These are phyloP conservation scores for Aspergillus haitiensis DNA, from an alignment of 495 filamentous ascomycete species.

Conservation along the genomic window DNA sequence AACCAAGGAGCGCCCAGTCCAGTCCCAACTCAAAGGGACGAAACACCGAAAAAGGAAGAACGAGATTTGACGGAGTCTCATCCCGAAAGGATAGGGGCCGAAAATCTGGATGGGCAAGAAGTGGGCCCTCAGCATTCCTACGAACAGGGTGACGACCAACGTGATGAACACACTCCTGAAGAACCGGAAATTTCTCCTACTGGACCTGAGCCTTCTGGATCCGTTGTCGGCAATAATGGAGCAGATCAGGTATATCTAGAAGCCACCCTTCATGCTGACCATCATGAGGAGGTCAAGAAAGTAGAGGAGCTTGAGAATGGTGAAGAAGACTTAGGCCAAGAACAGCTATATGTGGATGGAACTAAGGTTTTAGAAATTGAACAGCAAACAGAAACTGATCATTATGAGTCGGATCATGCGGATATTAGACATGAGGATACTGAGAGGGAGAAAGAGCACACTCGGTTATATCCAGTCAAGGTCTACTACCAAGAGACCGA, in stretches of 20 bases:
- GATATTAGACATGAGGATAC: constrained; percentile 6
- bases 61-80: constrained; percentile 11
- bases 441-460: constrained; percentile 9
- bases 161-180: constrained; percentile 17
- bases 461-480: constrained; percentile 50
- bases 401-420: constrained; percentile 18
- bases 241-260: constrained; percentile 21
- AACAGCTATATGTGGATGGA: constrained; percentile 10
- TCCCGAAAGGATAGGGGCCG: constrained; percentile 9
- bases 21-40: constrained; percentile 5
- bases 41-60: constrained; percentile 19
- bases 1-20: constrained; percentile 17
- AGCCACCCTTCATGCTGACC: neutral
- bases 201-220: constrained; percentile 13
- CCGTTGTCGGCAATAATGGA: constrained; percentile 29
- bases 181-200: constrained; percentile 7
- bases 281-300: constrained; percentile 3
- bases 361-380: constrained; percentile 10
- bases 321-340: constrained; percentile 9
- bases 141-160: constrained; percentile 26
- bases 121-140: constrained; percentile 6
- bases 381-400: constrained; percentile 17
- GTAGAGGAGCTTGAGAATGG: constrained; percentile 18
- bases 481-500: constrained; percentile 66
- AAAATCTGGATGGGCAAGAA: constrained; percentile 2